phyloP scores from a whole-genome alignment of 78 protist genomes.

The Planoprotostelium fungivorum region DNA sequence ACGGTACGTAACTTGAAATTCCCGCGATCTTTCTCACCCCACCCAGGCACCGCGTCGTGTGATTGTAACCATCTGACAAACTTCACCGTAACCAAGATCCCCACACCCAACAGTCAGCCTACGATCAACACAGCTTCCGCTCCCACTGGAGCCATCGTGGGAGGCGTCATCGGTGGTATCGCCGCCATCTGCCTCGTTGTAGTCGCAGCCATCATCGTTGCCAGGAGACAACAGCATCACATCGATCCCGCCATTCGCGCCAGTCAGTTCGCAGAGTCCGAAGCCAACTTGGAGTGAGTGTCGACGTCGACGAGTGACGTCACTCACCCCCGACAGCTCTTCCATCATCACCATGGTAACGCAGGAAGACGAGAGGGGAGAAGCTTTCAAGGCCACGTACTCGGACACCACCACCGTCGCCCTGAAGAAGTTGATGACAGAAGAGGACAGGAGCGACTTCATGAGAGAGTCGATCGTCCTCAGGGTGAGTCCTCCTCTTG shows the following conservation, averaged over 20 bases:
- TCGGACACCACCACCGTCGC: background rate
- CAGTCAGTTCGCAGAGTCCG: too few species aligned
- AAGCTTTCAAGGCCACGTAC: background rate
- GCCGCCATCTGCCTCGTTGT: background rate
- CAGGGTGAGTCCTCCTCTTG: background rate
- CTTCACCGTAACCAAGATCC: background rate
- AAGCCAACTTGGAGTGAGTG: too few species aligned
- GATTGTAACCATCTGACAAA: background rate
- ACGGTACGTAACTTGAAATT: background rate
- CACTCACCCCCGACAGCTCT: background rate
- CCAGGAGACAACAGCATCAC: background rate
- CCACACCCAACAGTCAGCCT: background rate
- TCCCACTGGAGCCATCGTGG: background rate
- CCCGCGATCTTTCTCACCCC: too few species aligned
- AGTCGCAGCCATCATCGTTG: background rate
- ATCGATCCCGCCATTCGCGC: background rate
- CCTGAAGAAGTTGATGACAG: background rate
- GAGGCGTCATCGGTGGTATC: background rate
- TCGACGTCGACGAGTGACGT: background rate
- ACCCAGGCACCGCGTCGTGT: too few species aligned
- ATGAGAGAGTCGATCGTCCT: background rate
- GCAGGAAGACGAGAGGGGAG: background rate
- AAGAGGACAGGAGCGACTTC: background rate
- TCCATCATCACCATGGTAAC: background rate
- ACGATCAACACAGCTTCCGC: background rate